Conservation (phyloP, 2,329 filamentous ascomycete genomes). For the Ceratocystis diversiconidia region DNA sequence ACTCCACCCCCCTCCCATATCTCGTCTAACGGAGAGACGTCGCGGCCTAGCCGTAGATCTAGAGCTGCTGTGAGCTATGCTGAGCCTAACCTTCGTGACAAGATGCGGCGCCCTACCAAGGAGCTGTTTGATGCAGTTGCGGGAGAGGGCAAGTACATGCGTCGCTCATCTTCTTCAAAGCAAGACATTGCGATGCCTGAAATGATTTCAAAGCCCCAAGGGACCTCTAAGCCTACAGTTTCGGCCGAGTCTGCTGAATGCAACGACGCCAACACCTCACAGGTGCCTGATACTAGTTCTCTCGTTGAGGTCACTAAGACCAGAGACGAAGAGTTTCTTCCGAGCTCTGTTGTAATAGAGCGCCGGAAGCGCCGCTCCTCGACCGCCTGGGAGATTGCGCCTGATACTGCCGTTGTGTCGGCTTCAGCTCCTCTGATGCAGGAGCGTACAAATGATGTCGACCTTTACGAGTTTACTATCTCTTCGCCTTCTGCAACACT, state of each 20-base stretch:
- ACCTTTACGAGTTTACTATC: constrained; percentile 42
- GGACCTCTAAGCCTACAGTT: neutral
- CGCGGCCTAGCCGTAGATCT: constrained; percentile 52
- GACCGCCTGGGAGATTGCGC: constrained; percentile 15
- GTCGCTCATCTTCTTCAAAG: constrained; percentile 24
- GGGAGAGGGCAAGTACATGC: constrained; percentile 42
- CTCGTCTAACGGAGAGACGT: constrained; percentile 39
- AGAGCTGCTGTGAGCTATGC: constrained; percentile 63
- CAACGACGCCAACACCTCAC: neutral
- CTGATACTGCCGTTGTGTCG: neutral
- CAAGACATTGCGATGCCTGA: constrained; percentile 17
- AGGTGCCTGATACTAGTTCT: neutral
- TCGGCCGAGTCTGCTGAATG: neutral
- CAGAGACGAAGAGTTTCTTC: constrained; percentile 19
- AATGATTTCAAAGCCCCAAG: constrained; percentile 3
- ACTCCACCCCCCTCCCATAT: constrained; percentile 48
- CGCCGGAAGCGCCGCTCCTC: constrained; percentile 30
- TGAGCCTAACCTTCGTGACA: constrained; percentile 65
- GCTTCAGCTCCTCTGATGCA: neutral
- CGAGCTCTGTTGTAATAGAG: constrained; percentile 27
- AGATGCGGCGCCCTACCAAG: constrained; percentile 71
- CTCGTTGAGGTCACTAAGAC: neutral
- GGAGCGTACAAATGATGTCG: constrained; percentile 22
- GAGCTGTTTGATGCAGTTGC: constrained; percentile 60
- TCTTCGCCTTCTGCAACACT: constrained; percentile 29